Conservation (phyloP, 495 filamentous ascomycete genomes). For the Glarea lozoyensis region DNA sequence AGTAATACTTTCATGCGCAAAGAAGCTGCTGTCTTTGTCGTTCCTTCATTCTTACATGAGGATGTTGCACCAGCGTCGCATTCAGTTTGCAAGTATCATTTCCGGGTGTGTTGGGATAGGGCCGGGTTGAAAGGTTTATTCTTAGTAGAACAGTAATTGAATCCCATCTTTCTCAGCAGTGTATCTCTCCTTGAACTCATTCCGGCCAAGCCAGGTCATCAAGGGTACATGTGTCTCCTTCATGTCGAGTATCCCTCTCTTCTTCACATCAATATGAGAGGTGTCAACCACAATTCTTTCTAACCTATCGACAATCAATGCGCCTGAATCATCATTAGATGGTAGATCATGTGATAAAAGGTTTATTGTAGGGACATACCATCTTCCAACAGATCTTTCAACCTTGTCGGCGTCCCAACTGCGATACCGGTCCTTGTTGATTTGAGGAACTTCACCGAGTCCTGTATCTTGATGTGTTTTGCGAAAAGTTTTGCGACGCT, state of each 20-base stretch:
- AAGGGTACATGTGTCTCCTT: slow-evolving; percentile 76
- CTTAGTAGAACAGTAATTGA: slow-evolving; percentile 46
- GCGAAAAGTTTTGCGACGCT: slow-evolving; percentile 88
- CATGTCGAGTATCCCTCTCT: slow-evolving; percentile 87
- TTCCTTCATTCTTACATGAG: too few relatives aligned
- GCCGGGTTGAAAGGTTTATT: too few relatives aligned
- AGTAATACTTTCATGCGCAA: too few relatives aligned
- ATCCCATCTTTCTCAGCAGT: slow-evolving; percentile 37
- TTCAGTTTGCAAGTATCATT: too few relatives aligned
- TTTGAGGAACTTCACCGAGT: slow-evolving; percentile 71
- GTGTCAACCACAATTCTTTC: slow-evolving; percentile 80
- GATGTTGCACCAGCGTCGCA: too few relatives aligned
- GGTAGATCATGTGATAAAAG: not conserved
- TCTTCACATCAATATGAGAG: slow-evolving; percentile 86
- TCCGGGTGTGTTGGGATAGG: too few relatives aligned
- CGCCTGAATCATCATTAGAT: slow-evolving; percentile 32
- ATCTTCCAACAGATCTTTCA: slow-evolving; percentile 72
- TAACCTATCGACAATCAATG: slow-evolving; percentile 57
- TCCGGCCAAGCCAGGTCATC: slow-evolving; percentile 53
- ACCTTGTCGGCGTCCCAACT: slow-evolving; percentile 75
- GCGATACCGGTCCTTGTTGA: slow-evolving; percentile 67
- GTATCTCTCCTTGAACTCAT: slow-evolving; percentile 63
- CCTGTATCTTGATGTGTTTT: slow-evolving; percentile 93
- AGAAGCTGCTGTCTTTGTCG: too few relatives aligned
- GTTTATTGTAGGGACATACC: slow-evolving; percentile 38